Evolutionary conservation across 2,329 filamentous ascomycete genomes (phyloP).

Genomic region (Paecilomyces niveus): DNA sequence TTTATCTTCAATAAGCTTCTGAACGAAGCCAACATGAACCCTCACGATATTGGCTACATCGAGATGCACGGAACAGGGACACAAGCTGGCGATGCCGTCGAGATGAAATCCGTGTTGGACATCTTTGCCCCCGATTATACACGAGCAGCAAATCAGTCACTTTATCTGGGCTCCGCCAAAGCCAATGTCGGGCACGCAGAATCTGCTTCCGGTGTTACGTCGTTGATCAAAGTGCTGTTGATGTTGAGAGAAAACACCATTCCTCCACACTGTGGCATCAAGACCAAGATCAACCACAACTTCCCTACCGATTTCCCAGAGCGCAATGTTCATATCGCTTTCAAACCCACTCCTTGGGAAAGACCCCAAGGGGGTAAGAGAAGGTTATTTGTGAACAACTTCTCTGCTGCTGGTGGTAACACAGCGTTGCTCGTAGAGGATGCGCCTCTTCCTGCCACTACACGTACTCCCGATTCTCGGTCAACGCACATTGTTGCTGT

Average conservation of each 20-base stretch:
- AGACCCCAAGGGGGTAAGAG: conserved; percentile 24
- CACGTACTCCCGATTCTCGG: conserved; percentile 42
- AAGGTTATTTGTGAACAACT: conserved; percentile 54
- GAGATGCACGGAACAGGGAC: conserved; percentile 38
- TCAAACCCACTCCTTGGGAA: conserved; percentile 36
- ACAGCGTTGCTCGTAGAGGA: conserved; percentile 61
- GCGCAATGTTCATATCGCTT: conserved; percentile 29
- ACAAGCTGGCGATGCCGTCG: conserved; percentile 33
- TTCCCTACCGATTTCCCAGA: conserved; percentile 26
- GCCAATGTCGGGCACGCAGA: conserved; percentile 41
- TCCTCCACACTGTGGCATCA: conserved; percentile 62
- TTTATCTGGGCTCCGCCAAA: conserved; percentile 28
- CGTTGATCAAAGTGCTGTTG: conserved; percentile 56
- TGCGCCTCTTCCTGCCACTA: conserved; percentile 35
- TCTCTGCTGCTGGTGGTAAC: conserved; percentile 65
- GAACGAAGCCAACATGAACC: conserved; percentile 27
- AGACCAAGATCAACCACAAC: conserved; percentile 34
- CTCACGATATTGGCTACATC: conserved; percentile 30
- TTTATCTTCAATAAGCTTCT: conserved; percentile 32
- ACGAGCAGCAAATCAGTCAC: conserved; percentile 23
- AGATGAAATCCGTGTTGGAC: conserved; percentile 29
- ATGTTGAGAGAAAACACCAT: conserved; percentile 59
- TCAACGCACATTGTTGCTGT: conserved; percentile 53
- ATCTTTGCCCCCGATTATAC: conserved; percentile 26
- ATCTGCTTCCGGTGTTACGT: conserved; percentile 24